Base-by-base conservation (phyloP, 2,329 filamentous ascomycete species). In the Fusarium setosum region DNA sequence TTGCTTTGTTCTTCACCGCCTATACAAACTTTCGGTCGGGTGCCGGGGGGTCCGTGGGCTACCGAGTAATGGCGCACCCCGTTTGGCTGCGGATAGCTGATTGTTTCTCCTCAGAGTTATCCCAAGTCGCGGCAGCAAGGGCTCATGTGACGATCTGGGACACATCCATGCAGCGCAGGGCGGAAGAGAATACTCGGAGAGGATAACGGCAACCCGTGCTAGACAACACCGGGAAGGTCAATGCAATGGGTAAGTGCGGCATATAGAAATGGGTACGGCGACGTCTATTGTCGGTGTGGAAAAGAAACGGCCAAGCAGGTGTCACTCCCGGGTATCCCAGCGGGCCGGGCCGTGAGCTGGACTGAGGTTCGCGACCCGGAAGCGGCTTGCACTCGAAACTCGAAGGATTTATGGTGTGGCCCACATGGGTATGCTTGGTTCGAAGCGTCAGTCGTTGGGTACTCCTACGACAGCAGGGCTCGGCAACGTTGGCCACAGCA, bases 281-380 rank as follows among this genome's bases (percentile, higher is more conserved):
- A 52, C 31, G 24, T 54, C n/a, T 59, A 29, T 56, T 51, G 41
- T 71, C 68, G 66, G 66, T 72, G 70, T 70, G 56, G 44, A 45
- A 40, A 54, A 38, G 41, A 38, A 24, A 45, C 44, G 20, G 42
- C 40, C 31, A n/a, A 42, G 52, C 42, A 53, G 40, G 37, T 55
- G 54, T 62, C 59, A 63, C 42, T 53, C 54, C 63, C 59, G 64
- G 68, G 63, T 68, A 65, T 67, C 59, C 53, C 61, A 63, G 64
- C 70, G 70, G 70, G 65, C 68, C 70, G 70, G 67, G 59, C 70
- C 70, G 70, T 69, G 56, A 61, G 65, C 63, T 68, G 60, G 61
- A 49, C 54, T 32, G 48, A 55, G 51, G 51, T 53, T 59, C 29
- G 21, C 44, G 34, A 42, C 20, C 12, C 24, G 18, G 31, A 50